A percentile compares a stretch with the other conserved stretches of the same genome.
Evolutionary conservation across 2,329 filamentous ascomycete species (phyloP).

Genomic region (Sordariomycetes sp.): DNA sequence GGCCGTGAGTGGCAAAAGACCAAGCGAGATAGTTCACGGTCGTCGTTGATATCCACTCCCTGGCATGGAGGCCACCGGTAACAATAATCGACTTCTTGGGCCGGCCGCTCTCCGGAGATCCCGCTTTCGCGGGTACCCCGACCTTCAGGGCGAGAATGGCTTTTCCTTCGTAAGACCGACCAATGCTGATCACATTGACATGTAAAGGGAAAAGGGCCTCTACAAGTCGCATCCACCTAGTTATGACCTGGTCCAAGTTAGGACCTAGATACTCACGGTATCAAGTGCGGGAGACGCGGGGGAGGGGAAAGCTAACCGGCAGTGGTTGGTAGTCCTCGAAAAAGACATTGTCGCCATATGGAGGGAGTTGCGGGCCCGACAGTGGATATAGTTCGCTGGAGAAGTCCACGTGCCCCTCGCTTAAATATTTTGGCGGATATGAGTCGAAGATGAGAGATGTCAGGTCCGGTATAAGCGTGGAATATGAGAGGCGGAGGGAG

Average conservation of each 20-base stretch:
- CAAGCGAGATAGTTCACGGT: slow-evolving; percentile 88
- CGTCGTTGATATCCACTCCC: slow-evolving; percentile 92
- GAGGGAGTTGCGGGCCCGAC: neutral
- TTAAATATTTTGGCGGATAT: slow-evolving; percentile 37
- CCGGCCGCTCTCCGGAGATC: slow-evolving; percentile 20
- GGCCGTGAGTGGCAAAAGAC: slow-evolving; percentile 72
- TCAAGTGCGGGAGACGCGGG: neutral
- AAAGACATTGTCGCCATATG: slow-evolving; percentile 56
- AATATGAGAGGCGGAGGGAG: slow-evolving; percentile 59
- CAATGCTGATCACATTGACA: slow-evolving; percentile 60
- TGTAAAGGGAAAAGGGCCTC: slow-evolving; percentile 81
- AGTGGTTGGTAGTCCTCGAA: slow-evolving; percentile 88
- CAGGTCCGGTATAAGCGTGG: slow-evolving; percentile 67
- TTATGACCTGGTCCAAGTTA: slow-evolving; percentile 32
- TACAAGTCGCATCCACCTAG: slow-evolving; percentile 85
- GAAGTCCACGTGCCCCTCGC: neutral
- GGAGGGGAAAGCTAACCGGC: slow-evolving; percentile 27
- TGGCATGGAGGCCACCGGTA: slow-evolving; percentile 76
- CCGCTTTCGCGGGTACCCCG: slow-evolving; percentile 34
- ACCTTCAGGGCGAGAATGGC: slow-evolving; percentile 74
- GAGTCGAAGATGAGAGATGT: slow-evolving; percentile 65
- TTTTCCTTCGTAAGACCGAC: slow-evolving; percentile 77
- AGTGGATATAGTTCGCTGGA: neutral
- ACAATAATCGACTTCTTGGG: slow-evolving; percentile 68
- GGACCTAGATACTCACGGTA: slow-evolving; percentile 1